These are phyloP conservation scores for Prunus yedoensis DNA, from an alignment of 331 rosid species.

Conservation along the genomic window DNA sequence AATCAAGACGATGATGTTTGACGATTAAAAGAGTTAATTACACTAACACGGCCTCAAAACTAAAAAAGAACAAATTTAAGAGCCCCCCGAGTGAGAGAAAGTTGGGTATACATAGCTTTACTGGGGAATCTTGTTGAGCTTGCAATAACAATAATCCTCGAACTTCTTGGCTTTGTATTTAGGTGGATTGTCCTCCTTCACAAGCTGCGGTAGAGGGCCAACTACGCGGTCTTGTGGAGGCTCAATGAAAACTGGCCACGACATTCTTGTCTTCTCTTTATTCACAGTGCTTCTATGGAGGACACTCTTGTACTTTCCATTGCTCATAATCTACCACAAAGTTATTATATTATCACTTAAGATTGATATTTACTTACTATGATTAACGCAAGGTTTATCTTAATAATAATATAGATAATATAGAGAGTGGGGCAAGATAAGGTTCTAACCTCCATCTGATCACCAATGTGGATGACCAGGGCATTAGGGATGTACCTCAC, in stretches of 20 bases:
- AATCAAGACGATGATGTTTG: no score
- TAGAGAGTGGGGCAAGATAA: neutral
- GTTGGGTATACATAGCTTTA: neutral
- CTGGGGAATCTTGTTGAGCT: slow-evolving; percentile 40
- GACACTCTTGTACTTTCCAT: slow-evolving; percentile 60
- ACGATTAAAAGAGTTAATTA: neutral
- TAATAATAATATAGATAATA: no score
- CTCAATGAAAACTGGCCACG: slow-evolving; percentile 72
- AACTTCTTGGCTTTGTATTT: slow-evolving; percentile 36
- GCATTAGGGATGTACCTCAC: slow-evolving; percentile 68
- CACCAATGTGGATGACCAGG: slow-evolving; percentile 66
- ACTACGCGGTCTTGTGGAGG: slow-evolving; percentile 41
- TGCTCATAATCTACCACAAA: slow-evolving; percentile 52
- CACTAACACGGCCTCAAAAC: neutral
- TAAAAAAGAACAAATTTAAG: neutral
- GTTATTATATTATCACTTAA: no score
- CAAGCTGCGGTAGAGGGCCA: slow-evolving; percentile 39
- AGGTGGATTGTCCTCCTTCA: slow-evolving; percentile 20
- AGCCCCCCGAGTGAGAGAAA: neutral
- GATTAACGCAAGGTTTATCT: no score
- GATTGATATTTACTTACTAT: no score
- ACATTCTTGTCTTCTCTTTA: slow-evolving; percentile 51
- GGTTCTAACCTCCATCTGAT: slow-evolving; percentile 54
- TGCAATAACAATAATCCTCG: slow-evolving; percentile 28
- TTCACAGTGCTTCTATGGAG: slow-evolving; percentile 60